Conservation (phyloP, 352 stramenopile species). For the Chrysophaeum taylorii region DNA sequence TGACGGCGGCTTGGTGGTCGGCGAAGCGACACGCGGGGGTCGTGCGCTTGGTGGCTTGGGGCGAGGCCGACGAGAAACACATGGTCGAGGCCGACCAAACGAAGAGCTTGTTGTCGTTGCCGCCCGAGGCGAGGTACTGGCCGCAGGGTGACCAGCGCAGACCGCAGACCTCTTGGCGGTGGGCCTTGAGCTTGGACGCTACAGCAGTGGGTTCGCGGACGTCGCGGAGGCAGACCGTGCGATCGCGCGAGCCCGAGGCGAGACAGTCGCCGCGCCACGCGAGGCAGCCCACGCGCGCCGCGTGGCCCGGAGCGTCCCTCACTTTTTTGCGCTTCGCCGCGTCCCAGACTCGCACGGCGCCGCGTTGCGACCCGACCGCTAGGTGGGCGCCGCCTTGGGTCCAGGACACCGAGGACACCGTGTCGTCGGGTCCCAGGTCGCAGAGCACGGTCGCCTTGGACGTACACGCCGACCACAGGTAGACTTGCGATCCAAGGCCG, state of each 20-base stretch:
- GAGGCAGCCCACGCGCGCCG: conserved; percentile 77
- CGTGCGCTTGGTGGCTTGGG: background rate
- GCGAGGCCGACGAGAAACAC: conserved; percentile 1
- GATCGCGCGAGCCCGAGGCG: conserved; percentile 83
- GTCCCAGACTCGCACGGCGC: conserved; percentile 76
- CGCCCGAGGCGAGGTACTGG: conserved; percentile 72
- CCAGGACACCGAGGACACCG: conserved; percentile 84
- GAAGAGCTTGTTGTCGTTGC: conserved; percentile 96
- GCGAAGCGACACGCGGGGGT: conserved; percentile 71
- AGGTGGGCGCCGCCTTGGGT: conserved; percentile 76
- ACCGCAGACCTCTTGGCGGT: conserved; percentile 80
- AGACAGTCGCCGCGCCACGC: conserved; percentile 76
- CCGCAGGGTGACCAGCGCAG: conserved; percentile 90
- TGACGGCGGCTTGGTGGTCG: conserved; percentile 90
- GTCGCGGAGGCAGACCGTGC: conserved; percentile 81
- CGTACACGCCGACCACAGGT: conserved; percentile 81
- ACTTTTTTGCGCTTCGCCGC: conserved; percentile 67
- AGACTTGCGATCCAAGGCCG: conserved; percentile 79
- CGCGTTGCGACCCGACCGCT: conserved; percentile 54
- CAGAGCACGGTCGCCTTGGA: conserved; percentile 81
- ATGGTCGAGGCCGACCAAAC: conserved; percentile 79
- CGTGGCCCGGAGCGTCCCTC: conserved; percentile 75
- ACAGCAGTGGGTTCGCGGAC: conserved; percentile 48
- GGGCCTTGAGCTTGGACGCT: conserved; percentile 30
- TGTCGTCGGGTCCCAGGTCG: conserved; percentile 52